Base-by-base conservation (phyloP, 1,284 basidiomycete genomes). In the Melampsora americana region DNA sequence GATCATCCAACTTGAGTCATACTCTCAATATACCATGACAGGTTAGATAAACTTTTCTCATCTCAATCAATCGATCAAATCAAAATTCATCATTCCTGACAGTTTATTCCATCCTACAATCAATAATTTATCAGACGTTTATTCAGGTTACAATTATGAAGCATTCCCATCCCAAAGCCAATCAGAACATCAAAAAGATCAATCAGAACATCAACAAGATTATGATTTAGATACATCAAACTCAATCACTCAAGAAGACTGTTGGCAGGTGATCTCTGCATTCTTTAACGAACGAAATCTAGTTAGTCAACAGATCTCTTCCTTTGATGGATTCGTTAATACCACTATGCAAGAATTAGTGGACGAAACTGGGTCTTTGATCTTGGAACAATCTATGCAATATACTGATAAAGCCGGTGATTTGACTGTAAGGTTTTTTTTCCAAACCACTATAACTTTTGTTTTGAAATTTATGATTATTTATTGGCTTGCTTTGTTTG, bases 291-390 rank as follows among this genome's bases (percentile, higher is more conserved):
- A 95, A 83, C 97, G 96, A 84, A 95, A 95, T 84, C 90, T 99
- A 77, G 96, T 99, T 76, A 89, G 93, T 72, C 96, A 99, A 83
- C 95, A 99, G 84, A 88, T 99, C 75, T 94, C 96, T 85, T 95
- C 93, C 39, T 99, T 96, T 85, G 95, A 99, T 84, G 96, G 99
- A 84, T 99, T 99, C 82, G 92, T 99, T 66, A 93, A 95, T 83
- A 98, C 97, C 82, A 98, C 95, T n/a, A 97, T 99, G 92, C 95
- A 99, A 84, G 95, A 99, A 83, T 87, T 99, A 44, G 95, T 99
- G 46, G 95, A 99, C 82, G 96, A 99, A 85, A 93, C 92, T 79
- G 86, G 90, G 44, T 92, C 92, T 80, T 88, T 99, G 81, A 95
- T 95, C 78, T 86, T 99, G 69, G 95, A 99, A 85, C 95, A 99